Evolutionary conservation across 2,329 filamentous ascomycete genomes (phyloP), one percentile per base, ranked within the genome.

Genomic region (Talaromyces sp.): DNA sequence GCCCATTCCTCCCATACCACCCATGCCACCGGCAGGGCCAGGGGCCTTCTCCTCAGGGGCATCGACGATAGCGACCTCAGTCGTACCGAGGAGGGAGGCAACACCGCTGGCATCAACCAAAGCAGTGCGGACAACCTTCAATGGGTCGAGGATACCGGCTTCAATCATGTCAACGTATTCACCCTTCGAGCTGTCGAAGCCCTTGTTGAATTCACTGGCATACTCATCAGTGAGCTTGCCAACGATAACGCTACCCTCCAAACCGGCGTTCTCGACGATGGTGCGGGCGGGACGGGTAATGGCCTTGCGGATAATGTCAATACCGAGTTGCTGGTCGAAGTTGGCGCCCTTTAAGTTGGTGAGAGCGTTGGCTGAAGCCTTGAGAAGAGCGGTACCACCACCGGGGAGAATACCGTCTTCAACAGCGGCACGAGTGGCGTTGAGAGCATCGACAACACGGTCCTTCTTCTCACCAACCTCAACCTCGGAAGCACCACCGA

Each of bases 391-490:
- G 76, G 95, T 99, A 79, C 95, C 95, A 87, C 95, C 95, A 85
- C 95, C 95, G 72, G 95, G 95, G 70, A 99, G 90, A 81, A 99
- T 99, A 82, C 95, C 95, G 84, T 98, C 93, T 87, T 99, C 95
- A 71, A 99, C 95, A 75, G 95, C 95, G 73, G 95, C 95, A 74
- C 95, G 94, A 70, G 95, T 99, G 72, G 95, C 95, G 82, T 99
- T 99, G 68, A 99, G 86, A 67, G 95, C 95, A 82, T 99, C 95
- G 68, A 99, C 95, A 74, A 98, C 97, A 79, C 95, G 92, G 81
- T 99, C 95, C 89, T 99, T 99, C 92, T 99, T 99, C 89, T 99
- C 95, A 72, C 93, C 90, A 65, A 99, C 95, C 86, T 99, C 95
- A 70, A 99, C 94, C 84, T 99, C 95, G 69, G 94, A 98, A 69